A percentile compares a stretch with the other conserved stretches of the same genome.
phyloP scores from a whole-genome alignment of 345 rosid genomes.

The Clausena lansium region DNA sequence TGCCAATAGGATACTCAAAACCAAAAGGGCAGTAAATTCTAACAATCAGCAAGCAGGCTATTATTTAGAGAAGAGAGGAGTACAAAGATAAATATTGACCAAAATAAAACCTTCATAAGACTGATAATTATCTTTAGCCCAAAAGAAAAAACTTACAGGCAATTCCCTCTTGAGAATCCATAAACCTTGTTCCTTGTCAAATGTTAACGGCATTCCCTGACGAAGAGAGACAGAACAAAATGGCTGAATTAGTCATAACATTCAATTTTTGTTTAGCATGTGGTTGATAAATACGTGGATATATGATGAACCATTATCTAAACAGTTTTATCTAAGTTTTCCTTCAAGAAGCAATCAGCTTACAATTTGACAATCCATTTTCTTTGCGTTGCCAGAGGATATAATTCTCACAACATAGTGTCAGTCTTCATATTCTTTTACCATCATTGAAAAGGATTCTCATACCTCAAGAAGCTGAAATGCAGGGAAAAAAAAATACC shows the following conservation, averaged over 20 bases:
- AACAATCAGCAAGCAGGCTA: neutral
- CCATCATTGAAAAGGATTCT: neutral
- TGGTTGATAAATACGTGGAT: neutral
- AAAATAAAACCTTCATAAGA: neutral
- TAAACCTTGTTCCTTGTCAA: conserved; percentile 47
- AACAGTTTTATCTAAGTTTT: neutral
- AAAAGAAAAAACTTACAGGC: conserved; percentile 43
- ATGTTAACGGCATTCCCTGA: conserved; percentile 72
- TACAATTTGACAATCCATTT: neutral
- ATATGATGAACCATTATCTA: neutral
- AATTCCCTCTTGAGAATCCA: conserved; percentile 76
- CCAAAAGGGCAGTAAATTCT: neutral
- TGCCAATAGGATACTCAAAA: neutral
- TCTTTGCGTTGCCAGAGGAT: neutral
- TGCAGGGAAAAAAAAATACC: conserved; percentile 37
- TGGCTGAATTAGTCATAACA: neutral
- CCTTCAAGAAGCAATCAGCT: neutral
- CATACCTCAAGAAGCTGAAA: neutral
- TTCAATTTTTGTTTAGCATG: neutral
- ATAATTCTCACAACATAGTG: neutral
- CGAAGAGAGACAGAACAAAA: neutral
- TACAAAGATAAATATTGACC: neutral
- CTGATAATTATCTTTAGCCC: neutral
- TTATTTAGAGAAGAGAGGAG: neutral
- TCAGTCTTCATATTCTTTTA: neutral